Base-by-base conservation (phyloP, 2,329 filamentous ascomycete species). In the Colletotrichum chlorophyti region DNA sequence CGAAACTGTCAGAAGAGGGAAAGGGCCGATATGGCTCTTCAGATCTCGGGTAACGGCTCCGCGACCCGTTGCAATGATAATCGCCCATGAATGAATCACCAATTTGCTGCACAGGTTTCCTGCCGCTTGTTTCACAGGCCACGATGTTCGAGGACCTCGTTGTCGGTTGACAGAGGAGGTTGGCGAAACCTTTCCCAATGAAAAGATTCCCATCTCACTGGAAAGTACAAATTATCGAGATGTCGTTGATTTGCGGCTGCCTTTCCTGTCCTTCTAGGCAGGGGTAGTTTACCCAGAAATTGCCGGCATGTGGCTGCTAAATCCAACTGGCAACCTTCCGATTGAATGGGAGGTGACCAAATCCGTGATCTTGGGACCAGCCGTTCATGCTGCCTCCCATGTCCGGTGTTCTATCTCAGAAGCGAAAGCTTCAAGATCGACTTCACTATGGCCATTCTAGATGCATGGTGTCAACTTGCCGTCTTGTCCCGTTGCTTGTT, bases 221-320 rank as follows among this genome's bases (percentile, higher is more conserved):
- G 37, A 42, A 42, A 27, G 31, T 11, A 23, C 14, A 47, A 32
- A 26, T n/a, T 47, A 27, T 54, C 37, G 31, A 43, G 9, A 43
- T 46, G 42, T 43, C 29, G 42, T 49, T 53, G 42, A 53, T 11
- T 48, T 54, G 50, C 50, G 55, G 55, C 50, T 48, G 50, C 42
- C 31, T 38, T 31, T 31, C 26, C 17, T 19, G 23, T n/a, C n/a
- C n/a, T n/a, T n/a, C n/a, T n/a, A n/a, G 17, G 29, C 50, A 59
- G 50, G 50, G 54, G 19, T 17, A 27, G 14, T 49, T 43, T 53
- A 54, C 43, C 50, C 55, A 54, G 15, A 50, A 29, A 49, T 48
- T 54, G 42, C 50, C 42, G 37, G 37, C 50, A 54, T 59, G 23
- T 42, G 19, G 53, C 47, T 40, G 47, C 47, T 38, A 31, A 31